phyloP scores from a whole-genome alignment of 2,329 filamentous ascomycete species.

The Exophiala alcalophila region DNA sequence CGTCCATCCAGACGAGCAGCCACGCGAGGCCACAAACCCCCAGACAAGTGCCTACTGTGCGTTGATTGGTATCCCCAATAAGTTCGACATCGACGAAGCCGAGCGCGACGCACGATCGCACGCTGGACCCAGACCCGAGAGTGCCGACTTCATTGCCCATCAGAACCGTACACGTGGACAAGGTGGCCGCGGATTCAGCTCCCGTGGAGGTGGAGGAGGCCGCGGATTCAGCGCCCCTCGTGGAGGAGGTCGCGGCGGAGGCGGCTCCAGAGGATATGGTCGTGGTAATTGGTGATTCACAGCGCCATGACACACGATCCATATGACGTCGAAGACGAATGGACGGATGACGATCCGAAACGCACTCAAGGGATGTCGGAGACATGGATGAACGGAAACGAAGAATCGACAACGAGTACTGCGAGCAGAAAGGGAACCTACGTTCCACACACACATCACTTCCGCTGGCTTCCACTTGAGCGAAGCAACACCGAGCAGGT shows the following conservation, averaged over 20 bases:
- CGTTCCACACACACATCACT: too few relatives aligned
- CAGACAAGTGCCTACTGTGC: constrained; percentile 82
- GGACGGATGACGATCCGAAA: too few relatives aligned
- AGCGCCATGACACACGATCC: too few relatives aligned
- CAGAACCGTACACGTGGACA: constrained; percentile 23
- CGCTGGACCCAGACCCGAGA: constrained; percentile 55
- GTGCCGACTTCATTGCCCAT: constrained; percentile 24
- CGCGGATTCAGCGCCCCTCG: constrained; percentile 21
- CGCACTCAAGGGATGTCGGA: too few relatives aligned
- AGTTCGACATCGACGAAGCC: constrained; percentile 69
- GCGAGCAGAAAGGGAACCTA: too few relatives aligned
- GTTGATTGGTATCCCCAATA: constrained; percentile 71
- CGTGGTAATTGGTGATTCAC: constrained; percentile 16
- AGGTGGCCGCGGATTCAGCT: too few relatives aligned
- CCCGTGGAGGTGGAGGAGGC: constrained; percentile 25
- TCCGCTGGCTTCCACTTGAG: too few relatives aligned
- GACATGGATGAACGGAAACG: too few relatives aligned
- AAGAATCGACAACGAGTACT: too few relatives aligned
- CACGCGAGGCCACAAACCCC: constrained; percentile 78
- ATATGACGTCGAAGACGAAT: too few relatives aligned
- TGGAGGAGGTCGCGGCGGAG: constrained; percentile 13
- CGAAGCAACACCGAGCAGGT: too few relatives aligned
- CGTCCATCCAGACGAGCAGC: constrained; percentile 60
- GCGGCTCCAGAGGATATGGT: constrained; percentile 17
- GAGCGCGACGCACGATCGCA: constrained; percentile 61